phyloP scores from a whole-genome alignment of 495 filamentous ascomycete species.

The Annulohypoxylon maeteangense region DNA sequence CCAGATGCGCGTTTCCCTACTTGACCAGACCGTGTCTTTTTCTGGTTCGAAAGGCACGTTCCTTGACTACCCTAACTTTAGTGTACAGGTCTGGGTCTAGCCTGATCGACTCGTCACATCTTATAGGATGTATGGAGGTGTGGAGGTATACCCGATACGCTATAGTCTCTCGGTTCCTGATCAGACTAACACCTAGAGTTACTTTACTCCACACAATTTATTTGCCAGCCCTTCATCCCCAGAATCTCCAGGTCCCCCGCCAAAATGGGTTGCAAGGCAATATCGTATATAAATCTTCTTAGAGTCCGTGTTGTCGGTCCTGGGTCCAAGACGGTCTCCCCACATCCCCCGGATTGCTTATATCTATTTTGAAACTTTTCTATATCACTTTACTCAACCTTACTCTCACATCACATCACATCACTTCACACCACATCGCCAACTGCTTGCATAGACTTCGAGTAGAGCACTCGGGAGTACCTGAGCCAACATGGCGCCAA shows the following conservation, averaged over 20 bases:
- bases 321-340: slow-evolving; percentile 42
- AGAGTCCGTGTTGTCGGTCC: slow-evolving; percentile 42
- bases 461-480: slow-evolving; percentile 20
- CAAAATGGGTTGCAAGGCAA: slow-evolving; percentile 44
- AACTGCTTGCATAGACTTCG: slow-evolving; percentile 18
- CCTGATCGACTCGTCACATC: slow-evolving; percentile 44
- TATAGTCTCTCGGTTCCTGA: slow-evolving; percentile 48
- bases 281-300: slow-evolving; percentile 50
- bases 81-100: slow-evolving; percentile 36
- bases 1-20: slow-evolving; percentile 46
- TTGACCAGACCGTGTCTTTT: slow-evolving; percentile 31
- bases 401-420: slow-evolving; percentile 26
- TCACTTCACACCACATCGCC: slow-evolving; percentile 1
- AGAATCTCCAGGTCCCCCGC: slow-evolving; percentile 47
- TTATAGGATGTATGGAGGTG: slow-evolving; percentile 40
- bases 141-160: slow-evolving; percentile 44
- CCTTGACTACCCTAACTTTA: slow-evolving; percentile 34
- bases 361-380: slow-evolving; percentile 36
- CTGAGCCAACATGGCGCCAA: slow-evolving; percentile 57
- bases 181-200: slow-evolving; percentile 42
- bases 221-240: slow-evolving; percentile 46
- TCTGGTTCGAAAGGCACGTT: slow-evolving; percentile 44
- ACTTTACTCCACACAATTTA: slow-evolving; percentile 49
- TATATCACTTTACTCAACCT: slow-evolving; percentile 32
- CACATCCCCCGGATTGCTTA: slow-evolving; percentile 41